Percentiles rank a stretch among this genome's conserved stretches.
phyloP scores from a whole-genome alignment of 31 red algal genomes.

The Bonnemaisonia californica region DNA sequence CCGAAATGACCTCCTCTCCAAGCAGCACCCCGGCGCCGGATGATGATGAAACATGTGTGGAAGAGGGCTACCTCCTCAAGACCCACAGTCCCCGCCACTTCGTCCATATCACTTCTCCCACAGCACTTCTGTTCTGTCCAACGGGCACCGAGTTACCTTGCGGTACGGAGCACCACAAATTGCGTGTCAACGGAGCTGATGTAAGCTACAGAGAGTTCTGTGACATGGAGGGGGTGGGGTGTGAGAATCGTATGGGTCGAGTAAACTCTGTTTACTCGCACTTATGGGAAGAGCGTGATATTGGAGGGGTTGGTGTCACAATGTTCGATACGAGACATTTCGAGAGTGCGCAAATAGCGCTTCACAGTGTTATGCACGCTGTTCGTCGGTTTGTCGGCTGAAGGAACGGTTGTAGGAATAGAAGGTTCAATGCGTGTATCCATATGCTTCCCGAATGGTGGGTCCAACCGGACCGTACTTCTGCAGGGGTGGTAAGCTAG shows the following conservation, averaged over 20 bases:
- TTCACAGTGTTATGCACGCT: conserved; percentile 43
- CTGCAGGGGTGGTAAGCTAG: too few species aligned
- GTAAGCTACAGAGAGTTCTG: neutral
- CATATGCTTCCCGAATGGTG: too few species aligned
- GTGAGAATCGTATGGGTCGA: neutral
- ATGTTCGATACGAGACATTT: conserved; percentile 48
- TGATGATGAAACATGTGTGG: too few species aligned
- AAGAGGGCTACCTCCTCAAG: too few species aligned
- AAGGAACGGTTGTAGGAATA: too few species aligned
- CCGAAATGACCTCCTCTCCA: too few species aligned
- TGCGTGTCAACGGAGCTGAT: neutral
- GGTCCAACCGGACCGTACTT: too few species aligned
- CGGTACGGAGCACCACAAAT: neutral
- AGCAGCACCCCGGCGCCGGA: too few species aligned
- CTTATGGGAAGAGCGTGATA: conserved; percentile 31
- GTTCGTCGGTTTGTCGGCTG: too few species aligned
- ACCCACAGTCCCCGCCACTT: too few species aligned
- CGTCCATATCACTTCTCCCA: too few species aligned
- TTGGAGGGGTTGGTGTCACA: conserved; percentile 33
- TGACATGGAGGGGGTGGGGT: neutral
- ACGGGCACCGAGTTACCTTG: neutral
- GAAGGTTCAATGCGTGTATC: too few species aligned
- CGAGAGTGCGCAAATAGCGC: conserved; percentile 35
- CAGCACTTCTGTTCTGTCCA: neutral
- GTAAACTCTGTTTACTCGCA: conserved; percentile 69